Percentiles rank a stretch among this genome's conserved stretches.
Evolutionary conservation across 2,329 filamentous ascomycete species (phyloP).

Genomic region (Cercospora sp.): DNA sequence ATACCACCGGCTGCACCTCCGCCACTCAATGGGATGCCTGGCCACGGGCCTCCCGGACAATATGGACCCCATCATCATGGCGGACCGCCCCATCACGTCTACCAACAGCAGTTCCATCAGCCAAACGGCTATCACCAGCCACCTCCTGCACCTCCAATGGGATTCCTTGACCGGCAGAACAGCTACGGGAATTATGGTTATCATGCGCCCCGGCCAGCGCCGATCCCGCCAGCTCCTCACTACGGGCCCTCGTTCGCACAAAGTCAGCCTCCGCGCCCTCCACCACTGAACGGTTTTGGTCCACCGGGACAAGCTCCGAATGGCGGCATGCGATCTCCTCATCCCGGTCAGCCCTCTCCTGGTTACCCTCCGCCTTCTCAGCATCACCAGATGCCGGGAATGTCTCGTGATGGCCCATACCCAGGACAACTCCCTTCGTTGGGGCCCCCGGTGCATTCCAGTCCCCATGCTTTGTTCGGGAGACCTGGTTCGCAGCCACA

Average conservation of each 20-base stretch:
- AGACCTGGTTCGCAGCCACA: conserved; percentile 20
- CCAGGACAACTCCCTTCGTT: conserved; percentile 18
- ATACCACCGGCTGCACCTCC: conserved; percentile 19
- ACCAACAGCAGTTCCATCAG: conserved; percentile 30
- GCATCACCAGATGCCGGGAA: conserved; percentile 22
- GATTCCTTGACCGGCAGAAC: conserved; percentile 30
- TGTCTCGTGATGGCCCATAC: conserved; percentile 14
- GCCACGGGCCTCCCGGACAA: conserved; percentile 22
- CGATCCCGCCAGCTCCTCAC: conserved; percentile 21
- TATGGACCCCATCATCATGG: conserved; percentile 14
- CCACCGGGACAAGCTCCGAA: conserved; percentile 34
- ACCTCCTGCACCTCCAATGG: conserved; percentile 15
- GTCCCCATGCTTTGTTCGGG: conserved; percentile 19
- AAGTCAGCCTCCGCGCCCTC: conserved; percentile 16
- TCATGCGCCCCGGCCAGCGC: conserved; percentile 23
- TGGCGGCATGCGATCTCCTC: conserved; percentile 42
- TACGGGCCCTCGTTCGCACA: conserved; percentile 19
- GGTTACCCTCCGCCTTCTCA: conserved; percentile 22
- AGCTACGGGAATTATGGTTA: conserved; percentile 24
- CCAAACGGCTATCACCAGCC: conserved; percentile 30
- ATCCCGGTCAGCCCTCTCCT: conserved; percentile 33
- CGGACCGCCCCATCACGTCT: conserved; percentile 28
- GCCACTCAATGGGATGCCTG: conserved; percentile 18
- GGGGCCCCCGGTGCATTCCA: conserved; percentile 20
- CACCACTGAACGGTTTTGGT: conserved; percentile 28